These are phyloP conservation scores for Ascochyta koolunga DNA, from an alignment of 2,329 filamentous ascomycete species.

Conservation along the genomic window DNA sequence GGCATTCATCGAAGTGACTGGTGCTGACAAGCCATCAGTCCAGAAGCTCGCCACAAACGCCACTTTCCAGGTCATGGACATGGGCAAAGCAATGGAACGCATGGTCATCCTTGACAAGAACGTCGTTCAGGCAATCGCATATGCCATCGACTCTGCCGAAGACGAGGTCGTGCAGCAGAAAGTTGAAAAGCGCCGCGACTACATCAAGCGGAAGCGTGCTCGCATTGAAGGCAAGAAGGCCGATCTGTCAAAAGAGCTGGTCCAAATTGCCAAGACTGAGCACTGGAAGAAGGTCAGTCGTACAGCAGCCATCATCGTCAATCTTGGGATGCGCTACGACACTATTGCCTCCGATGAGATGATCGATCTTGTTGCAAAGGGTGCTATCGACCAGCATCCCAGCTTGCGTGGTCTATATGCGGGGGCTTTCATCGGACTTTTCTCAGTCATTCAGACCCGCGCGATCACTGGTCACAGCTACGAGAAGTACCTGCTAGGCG, in stretches of 20 bases:
- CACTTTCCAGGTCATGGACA: slow-evolving; percentile 86
- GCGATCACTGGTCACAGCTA: slow-evolving; percentile 87
- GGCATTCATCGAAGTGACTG: slow-evolving; percentile 86
- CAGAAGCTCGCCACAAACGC: slow-evolving; percentile 84
- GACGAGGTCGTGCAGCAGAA: slow-evolving; percentile 63
- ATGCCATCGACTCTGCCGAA: slow-evolving; percentile 42
- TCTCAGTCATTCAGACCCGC: slow-evolving; percentile 85
- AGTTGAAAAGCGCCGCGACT: slow-evolving; percentile 71
- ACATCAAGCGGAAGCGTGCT: slow-evolving; percentile 75
- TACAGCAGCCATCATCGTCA: slow-evolving; percentile 88
- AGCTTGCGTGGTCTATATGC: slow-evolving; percentile 81
- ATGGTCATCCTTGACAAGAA: slow-evolving; percentile 81
- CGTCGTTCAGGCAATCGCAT: slow-evolving; percentile 69
- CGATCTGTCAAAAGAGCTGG: slow-evolving; percentile 78
- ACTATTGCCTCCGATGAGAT: slow-evolving; percentile 81
- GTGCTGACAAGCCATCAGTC: slow-evolving; percentile 91
- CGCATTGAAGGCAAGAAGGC: slow-evolving; percentile 85
- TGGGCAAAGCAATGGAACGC: slow-evolving; percentile 84
- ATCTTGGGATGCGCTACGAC: slow-evolving; percentile 90
- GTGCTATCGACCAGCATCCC: slow-evolving; percentile 89
- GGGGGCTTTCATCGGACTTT: slow-evolving; percentile 75
- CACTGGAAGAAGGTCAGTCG: slow-evolving; percentile 97
- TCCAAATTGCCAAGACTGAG: slow-evolving; percentile 74
- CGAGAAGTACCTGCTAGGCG: slow-evolving; percentile 81
- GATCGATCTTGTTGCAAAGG: slow-evolving; percentile 79